Evolutionary conservation across 2,329 filamentous ascomycete species (phyloP), one percentile per base, ranked within the genome.

Genomic region (Colletotrichum sp.): DNA sequence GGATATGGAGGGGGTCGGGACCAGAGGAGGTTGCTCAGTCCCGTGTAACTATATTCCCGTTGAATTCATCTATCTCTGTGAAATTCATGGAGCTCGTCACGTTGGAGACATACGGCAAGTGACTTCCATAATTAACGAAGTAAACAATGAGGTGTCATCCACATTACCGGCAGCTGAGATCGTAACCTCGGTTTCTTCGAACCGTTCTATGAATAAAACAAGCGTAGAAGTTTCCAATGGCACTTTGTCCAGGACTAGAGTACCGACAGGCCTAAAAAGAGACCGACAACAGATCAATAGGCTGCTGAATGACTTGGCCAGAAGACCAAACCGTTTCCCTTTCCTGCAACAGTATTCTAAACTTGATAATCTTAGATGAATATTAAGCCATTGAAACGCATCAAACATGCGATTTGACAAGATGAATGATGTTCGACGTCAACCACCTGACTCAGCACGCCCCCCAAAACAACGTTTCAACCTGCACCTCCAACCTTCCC

Each of bases 401-500:
- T 28, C 28, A 30, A 1, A 22, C n/a, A n/a, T n/a, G n/a, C n/a
- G n/a, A n/a, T n/a, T n/a, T n/a, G n/a, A n/a, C n/a, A n/a, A n/a
- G n/a, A n/a, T n/a, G n/a, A n/a, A n/a, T n/a, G n/a, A n/a, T n/a
- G n/a, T n/a, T n/a, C n/a, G 26, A 28, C 26, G 18, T 24, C 9
- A 1, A 16, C 15, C 15, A 30, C 44, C 44, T 68, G 65, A 68
- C 65, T 68, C 65, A 68, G 65, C 65, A 55, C 10, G 52, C 44
- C 44, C 24, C 26, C 22, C 18, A 22, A 28, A 57, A 57, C 44
- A 68, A 68, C 66, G 66, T 68, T 68, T 68, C 66, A 39, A 68
- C 48, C 28, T 28, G 30, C 48, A 68, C 59, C 30, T 52, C 10
- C 48, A 59, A 59, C 66, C 52, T 39, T 60, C 66, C 66, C 66